These are phyloP conservation scores for Phytophthora macrochlamydospora DNA, from an alignment of 352 stramenopile species.

Conservation along the genomic window DNA sequence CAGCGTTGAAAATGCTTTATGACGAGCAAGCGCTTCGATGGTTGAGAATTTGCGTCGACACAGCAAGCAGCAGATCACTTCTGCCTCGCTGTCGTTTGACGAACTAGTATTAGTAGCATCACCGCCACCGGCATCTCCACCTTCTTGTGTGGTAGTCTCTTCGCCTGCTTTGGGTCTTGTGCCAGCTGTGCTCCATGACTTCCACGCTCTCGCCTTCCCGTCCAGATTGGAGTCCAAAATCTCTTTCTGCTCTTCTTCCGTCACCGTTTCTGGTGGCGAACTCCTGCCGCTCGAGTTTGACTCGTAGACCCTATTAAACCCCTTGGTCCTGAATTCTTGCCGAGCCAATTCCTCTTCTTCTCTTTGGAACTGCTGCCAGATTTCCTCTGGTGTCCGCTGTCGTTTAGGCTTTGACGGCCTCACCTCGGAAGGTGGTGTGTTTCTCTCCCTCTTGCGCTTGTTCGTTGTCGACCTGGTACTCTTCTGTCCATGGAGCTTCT, in stretches of 20 bases:
- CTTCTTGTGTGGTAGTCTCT: background rate
- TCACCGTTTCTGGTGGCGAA: background rate
- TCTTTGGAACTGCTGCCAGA: conserved; percentile 69
- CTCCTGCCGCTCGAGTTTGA: conserved; percentile 1
- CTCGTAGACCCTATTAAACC: conserved; percentile 68
- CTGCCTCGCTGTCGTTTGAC: background rate
- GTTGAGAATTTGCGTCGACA: conserved; percentile 76
- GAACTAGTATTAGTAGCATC: too few relatives aligned
- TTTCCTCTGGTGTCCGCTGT: conserved; percentile 62
- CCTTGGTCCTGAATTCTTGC: conserved; percentile 58
- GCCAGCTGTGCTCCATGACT: conserved; percentile 35
- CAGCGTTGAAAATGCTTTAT: conserved; percentile 62
- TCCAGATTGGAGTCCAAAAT: conserved; percentile 50
- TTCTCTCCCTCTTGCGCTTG: conserved; percentile 25
- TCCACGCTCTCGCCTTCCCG: conserved; percentile 45
- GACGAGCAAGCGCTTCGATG: conserved; percentile 42
- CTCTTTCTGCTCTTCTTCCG: conserved; percentile 24
- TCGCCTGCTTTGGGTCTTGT: background rate
- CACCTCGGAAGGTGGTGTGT: conserved; percentile 1
- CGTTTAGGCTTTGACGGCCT: conserved; percentile 10
- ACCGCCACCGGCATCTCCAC: background rate
- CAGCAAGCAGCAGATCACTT: conserved; percentile 58
- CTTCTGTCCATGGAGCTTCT: conserved; percentile 24
- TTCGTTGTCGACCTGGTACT: conserved; percentile 16
- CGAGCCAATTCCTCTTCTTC: conserved; percentile 74